Conservation (phyloP, 169 alveolate species). For the Theileria equi region DNA sequence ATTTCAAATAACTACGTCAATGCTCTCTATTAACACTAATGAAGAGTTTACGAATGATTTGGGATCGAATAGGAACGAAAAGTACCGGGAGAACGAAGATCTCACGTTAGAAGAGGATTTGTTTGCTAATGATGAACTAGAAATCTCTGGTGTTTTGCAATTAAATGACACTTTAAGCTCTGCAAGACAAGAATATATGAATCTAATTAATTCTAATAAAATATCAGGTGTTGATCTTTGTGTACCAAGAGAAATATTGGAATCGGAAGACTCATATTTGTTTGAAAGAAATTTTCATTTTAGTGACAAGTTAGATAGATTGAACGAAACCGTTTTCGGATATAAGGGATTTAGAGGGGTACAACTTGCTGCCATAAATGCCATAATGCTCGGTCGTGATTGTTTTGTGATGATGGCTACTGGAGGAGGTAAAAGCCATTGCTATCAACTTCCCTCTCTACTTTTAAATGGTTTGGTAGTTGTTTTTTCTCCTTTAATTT, state of each 20-base stretch:
- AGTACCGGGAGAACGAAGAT: neutral
- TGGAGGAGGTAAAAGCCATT: conserved; percentile 96
- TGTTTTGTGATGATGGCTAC: conserved; percentile 92
- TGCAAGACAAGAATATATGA: conserved; percentile 38
- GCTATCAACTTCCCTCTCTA: conserved; percentile 91
- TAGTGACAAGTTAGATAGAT: conserved; percentile 25
- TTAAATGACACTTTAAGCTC: conserved; percentile 30
- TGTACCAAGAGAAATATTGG: conserved; percentile 10
- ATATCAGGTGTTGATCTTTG: conserved; percentile 28
- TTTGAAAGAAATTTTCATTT: conserved; percentile 28
- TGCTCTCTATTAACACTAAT: neutral
- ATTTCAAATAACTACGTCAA: neutral
- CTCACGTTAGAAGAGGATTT: conserved; percentile 1
- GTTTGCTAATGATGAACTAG: neutral
- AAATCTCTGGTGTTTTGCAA: conserved; percentile 23
- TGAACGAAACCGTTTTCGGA: conserved; percentile 47
- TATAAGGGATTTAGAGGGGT: conserved; percentile 77
- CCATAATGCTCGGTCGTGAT: conserved; percentile 82
- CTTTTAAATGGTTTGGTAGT: conserved; percentile 87
- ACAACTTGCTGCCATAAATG: conserved; percentile 89
- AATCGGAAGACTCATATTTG: conserved; percentile 7
- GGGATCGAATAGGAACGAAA: neutral
- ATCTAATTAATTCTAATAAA: conserved; percentile 14
- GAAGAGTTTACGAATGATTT: conserved; percentile 4
- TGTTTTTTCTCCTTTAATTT: conserved; percentile 93